A percentile compares a stretch with the other conserved stretches of the same genome.
Evolutionary conservation across 2,329 filamentous ascomycete species (phyloP).

Genomic region (Rosellinia necatrix): DNA sequence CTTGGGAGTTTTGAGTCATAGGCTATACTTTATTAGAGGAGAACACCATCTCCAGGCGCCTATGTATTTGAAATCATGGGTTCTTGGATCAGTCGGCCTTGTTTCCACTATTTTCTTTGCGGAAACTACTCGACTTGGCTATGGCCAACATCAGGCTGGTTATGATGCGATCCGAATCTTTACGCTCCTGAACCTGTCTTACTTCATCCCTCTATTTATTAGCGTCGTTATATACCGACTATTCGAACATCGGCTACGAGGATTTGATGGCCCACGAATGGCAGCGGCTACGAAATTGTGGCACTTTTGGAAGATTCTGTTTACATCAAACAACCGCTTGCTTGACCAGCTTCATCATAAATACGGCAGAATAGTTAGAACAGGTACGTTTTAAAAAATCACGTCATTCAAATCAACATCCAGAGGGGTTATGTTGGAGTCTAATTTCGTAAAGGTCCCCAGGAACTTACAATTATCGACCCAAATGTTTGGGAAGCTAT

Average conservation of each 20-base stretch:
- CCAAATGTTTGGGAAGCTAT: slow-evolving; percentile 15
- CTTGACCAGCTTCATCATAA: slow-evolving; percentile 7
- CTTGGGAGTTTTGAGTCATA: slow-evolving; percentile 15
- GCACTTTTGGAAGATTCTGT: slow-evolving; percentile 18
- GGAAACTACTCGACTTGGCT: not conserved
- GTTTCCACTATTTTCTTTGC: not conserved
- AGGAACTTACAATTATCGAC: slow-evolving; percentile 25
- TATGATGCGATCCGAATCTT: too few species aligned
- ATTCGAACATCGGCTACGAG: slow-evolving; percentile 18
- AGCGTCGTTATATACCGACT: slow-evolving; percentile 14
- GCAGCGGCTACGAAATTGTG: slow-evolving; percentile 22
- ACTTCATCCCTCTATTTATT: slow-evolving; percentile 4
- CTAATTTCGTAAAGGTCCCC: slow-evolving; percentile 20
- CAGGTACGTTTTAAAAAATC: slow-evolving; percentile 15
- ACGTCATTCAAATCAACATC: not conserved
- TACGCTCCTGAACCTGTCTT: slow-evolving; percentile 5
- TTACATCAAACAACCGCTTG: slow-evolving; percentile 15
- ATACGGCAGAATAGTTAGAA: slow-evolving; percentile 22
- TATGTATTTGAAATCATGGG: slow-evolving; percentile 9
- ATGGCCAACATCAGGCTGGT: too few species aligned
- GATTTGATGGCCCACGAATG: slow-evolving; percentile 19
- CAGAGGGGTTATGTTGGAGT: not conserved
- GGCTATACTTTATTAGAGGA: slow-evolving; percentile 21
- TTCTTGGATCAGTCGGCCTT: not conserved
- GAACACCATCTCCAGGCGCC: slow-evolving; percentile 23